Evolutionary conservation across 495 filamentous ascomycete genomes (phyloP), one percentile per base, ranked within the genome.

Genomic region (Aspergillus saccharolyticus): DNA sequence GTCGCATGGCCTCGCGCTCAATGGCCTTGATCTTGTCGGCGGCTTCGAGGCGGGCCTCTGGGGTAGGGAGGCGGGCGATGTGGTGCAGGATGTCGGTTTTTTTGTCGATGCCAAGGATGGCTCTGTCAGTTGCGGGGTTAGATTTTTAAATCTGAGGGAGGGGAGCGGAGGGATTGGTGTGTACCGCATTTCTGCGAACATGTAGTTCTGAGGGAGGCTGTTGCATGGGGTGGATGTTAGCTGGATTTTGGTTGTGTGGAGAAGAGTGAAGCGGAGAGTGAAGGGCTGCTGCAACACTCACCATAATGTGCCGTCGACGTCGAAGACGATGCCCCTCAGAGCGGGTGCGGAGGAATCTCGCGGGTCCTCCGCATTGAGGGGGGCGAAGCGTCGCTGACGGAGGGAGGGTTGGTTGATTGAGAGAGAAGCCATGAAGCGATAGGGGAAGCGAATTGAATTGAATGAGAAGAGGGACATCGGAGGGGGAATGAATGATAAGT

Each of bases 271-370:
- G 24, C 16, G 16, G 16, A 12, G n/a, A 20, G 43, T 14, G 28
- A 44, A 42, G 22, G 39, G 47, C 21, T 44, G 28, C n/a, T n/a
- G n/a, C n/a, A 28, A 28, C 43, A 78, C 83, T 78, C 72, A 93
- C 92, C 89, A 96, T 49, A 97, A 70, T 19, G 93, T 97, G 6
- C 93, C 93, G 70, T 97, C 93, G 30, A 97, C 89, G 74, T 97
- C 93, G 70, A 97, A 97, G 28, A 97, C 84, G 7, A 97, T 81
- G 1, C 93, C 93, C 62, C 85, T 83, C 50, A 97, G 71, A 51
- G 71, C 78, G 42, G 86, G 87, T 12, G 75, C 74, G 55, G 70
- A 64, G 19, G 66, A 66, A 7, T 55, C 24, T 25, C 53, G 57
- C 17, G 58, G 61, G 24, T 56, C 63, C 0, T 56, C 56, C 0